Evolutionary conservation across 768 basidiomycete species (phyloP).

Genomic region (Lenzites betulinus): DNA sequence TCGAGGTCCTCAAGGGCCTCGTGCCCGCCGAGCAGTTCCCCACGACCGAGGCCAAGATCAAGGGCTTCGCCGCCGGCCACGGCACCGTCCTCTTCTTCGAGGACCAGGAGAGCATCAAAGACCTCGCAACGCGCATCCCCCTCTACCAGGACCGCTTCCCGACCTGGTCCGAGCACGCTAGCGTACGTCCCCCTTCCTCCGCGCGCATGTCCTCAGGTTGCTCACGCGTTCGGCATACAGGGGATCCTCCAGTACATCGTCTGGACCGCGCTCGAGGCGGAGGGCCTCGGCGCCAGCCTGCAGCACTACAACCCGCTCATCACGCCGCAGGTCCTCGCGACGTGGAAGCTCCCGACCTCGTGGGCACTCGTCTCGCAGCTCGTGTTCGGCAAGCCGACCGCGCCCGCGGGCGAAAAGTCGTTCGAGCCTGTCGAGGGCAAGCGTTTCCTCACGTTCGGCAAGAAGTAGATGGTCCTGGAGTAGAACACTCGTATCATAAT

Average conservation of each 20-base stretch:
- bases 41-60: slow-evolving; percentile 21
- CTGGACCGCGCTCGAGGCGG: slow-evolving; percentile 27
- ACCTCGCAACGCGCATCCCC: slow-evolving; percentile 21
- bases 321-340: slow-evolving; percentile 20
- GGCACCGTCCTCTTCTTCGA: slow-evolving; percentile 30
- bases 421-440: slow-evolving; percentile 24
- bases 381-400: slow-evolving; percentile 24
- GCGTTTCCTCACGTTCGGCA: slow-evolving; percentile 25
- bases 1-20: slow-evolving; percentile 21
- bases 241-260: slow-evolving; percentile 26
- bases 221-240: slow-evolving; percentile 6
- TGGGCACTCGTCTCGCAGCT: slow-evolving; percentile 25
- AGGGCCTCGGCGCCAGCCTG: slow-evolving; percentile 26
- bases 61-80: slow-evolving; percentile 24
- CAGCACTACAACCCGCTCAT: slow-evolving; percentile 30
- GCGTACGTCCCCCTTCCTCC: slow-evolving; percentile 11
- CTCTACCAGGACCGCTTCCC: slow-evolving; percentile 27
- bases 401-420: slow-evolving; percentile 19
- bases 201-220: too few species aligned
- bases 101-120: slow-evolving; percentile 21
- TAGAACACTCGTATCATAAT: too few species aligned
- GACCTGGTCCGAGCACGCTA: slow-evolving; percentile 22
- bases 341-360: slow-evolving; percentile 22
- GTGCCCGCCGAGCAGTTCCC: slow-evolving; percentile 23
- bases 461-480: slow-evolving; percentile 17